phyloP scores from a whole-genome alignment of 805 yeast species.

The Suhomyces prunicola region DNA sequence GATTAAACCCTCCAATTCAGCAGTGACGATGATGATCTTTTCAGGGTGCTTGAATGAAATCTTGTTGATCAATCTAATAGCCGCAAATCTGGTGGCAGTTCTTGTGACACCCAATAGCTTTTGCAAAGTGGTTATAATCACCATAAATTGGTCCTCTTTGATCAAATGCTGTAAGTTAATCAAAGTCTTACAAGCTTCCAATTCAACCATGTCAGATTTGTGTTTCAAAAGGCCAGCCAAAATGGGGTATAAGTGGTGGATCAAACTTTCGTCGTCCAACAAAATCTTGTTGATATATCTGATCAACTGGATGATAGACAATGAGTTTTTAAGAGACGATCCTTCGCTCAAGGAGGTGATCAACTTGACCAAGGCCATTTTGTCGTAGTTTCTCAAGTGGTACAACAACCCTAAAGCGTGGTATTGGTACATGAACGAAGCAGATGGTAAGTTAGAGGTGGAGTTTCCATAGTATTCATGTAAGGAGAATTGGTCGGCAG shows the following conservation, averaged over 20 bases:
- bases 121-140: conserved; percentile 72
- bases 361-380: conserved; percentile 89
- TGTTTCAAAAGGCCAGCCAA: conserved; percentile 70
- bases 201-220: conserved; percentile 83
- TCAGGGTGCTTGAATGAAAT: conserved; percentile 81
- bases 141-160: conserved; percentile 60
- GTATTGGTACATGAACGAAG: conserved; percentile 85
- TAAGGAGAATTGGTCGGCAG: conserved; percentile 46
- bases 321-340: conserved; percentile 65
- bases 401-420: conserved; percentile 92
- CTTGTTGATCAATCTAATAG: conserved; percentile 84
- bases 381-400: conserved; percentile 84
- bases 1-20: conserved; percentile 81
- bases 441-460: conserved; percentile 53
- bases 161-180: conserved; percentile 52
- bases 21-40: conserved; percentile 71
- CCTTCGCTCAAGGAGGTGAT: conserved; percentile 71
- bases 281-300: conserved; percentile 74
- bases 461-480: conserved; percentile 56
- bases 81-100: conserved; percentile 86
- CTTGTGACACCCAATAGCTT: conserved; percentile 81
- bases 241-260: conserved; percentile 57
- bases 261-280: conserved; percentile 65
- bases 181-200: conserved; percentile 85
- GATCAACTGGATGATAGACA: conserved; percentile 82